Percentiles rank a stretch among this genome's conserved stretches.
Conservation (phyloP, 768 basidiomycete species). For the Cubamyces lactineus region DNA sequence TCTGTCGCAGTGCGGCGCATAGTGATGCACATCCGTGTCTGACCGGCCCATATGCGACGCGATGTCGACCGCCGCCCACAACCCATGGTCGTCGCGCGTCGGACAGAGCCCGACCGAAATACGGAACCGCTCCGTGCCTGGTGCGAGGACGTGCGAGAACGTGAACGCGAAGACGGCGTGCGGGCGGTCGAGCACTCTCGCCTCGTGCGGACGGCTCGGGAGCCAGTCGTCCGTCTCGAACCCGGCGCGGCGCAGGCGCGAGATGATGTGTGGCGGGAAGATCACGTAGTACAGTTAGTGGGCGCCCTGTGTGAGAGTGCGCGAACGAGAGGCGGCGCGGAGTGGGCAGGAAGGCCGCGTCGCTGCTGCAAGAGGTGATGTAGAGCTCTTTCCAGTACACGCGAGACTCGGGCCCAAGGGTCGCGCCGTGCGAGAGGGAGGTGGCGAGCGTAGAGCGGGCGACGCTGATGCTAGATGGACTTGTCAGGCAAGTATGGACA, state of each 20-base stretch:
- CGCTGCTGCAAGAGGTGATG: conserved; percentile 7
- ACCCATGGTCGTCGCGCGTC: neutral
- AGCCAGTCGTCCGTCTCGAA: neutral
- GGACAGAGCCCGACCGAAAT: conserved; percentile 4
- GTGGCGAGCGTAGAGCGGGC: neutral
- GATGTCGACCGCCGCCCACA: conserved; percentile 8
- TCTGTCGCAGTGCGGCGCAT: neutral
- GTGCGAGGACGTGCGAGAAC: conserved; percentile 5
- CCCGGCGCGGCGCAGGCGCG: neutral
- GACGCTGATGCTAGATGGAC: neutral
- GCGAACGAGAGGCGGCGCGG: neutral
- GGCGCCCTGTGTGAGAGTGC: neutral
- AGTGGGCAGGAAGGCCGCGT: neutral
- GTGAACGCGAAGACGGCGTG: conserved; percentile 3
- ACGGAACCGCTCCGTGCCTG: neutral
- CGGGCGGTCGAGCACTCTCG: conserved; percentile 1
- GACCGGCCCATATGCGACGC: neutral
- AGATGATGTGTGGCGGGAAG: neutral
- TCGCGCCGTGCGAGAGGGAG: neutral
- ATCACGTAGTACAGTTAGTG: neutral
- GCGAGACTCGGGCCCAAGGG: neutral
- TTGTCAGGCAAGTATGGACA: neutral
- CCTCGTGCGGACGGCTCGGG: conserved; percentile 1
- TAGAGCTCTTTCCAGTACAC: conserved; percentile 3
- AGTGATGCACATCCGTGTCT: conserved; percentile 3